Conservation (phyloP, 1,284 basidiomycete species). For the Papiliotrema flavescens region DNA sequence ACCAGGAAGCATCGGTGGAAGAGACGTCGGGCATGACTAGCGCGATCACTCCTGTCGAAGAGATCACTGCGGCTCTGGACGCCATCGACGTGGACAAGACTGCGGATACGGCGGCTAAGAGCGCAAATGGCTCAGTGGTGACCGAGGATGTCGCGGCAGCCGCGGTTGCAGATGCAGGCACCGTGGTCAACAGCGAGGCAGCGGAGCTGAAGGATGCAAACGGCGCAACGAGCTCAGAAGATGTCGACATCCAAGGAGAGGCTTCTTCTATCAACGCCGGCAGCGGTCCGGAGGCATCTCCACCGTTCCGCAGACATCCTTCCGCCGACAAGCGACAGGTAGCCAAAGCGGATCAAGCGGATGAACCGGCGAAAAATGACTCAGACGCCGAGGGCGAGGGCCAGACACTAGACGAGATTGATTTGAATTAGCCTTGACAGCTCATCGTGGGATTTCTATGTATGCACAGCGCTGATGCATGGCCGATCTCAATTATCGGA, state of each 20-base stretch:
- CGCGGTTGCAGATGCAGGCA: not conserved
- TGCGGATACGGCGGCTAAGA: not conserved
- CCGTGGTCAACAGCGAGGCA: not conserved
- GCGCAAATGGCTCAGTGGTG: not conserved
- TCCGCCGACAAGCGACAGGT: constrained; percentile 6
- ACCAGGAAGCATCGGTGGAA: not conserved
- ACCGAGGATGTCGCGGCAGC: not conserved
- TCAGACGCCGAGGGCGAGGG: constrained; percentile 12
- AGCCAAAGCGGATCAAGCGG: constrained; percentile 10
- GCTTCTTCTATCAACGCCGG: not conserved
- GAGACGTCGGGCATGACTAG: not conserved
- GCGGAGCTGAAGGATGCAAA: not conserved
- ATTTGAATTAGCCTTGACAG: constrained; percentile 14
- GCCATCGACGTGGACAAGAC: not conserved
- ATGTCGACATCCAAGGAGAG: not conserved
- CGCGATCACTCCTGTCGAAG: not conserved
- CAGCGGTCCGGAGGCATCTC: not conserved
- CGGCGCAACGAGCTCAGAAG: not conserved
- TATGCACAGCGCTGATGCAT: no score
- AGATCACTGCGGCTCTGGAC: not conserved
- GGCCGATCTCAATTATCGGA: no score
- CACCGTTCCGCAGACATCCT: not conserved
- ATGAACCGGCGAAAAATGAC: constrained; percentile 16
- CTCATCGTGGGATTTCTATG: no score
- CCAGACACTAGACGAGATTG: constrained; percentile 25